phyloP scores from a whole-genome alignment of 331 rosid genomes.

The Pyracantha coccinea region DNA sequence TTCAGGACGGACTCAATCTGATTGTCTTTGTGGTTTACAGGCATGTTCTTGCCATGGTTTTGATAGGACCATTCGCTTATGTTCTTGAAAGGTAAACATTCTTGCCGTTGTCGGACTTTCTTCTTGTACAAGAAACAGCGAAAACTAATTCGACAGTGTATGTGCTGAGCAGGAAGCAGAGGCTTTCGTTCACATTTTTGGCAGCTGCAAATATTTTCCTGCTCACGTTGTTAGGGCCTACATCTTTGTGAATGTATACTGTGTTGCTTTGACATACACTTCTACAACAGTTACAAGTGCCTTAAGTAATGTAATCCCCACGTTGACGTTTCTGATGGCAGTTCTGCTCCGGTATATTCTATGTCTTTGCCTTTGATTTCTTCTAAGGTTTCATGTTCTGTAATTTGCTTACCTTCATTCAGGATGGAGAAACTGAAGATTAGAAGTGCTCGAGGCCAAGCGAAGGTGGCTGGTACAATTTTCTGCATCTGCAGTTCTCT shows the following conservation, averaged over 20 bases:
- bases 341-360: conserved; percentile 16
- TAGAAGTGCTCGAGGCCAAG: conserved; percentile 10
- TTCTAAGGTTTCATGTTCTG: background rate
- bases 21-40: conserved; percentile 26
- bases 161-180: conserved; percentile 16
- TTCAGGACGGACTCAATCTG: conserved; percentile 22
- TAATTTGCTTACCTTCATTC: background rate
- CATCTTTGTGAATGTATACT: conserved; percentile 19
- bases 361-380: background rate
- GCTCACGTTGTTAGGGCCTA: conserved; percentile 20
- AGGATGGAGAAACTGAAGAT: conserved; percentile 39
- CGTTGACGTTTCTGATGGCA: conserved; percentile 24
- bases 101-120: background rate
- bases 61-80: conserved; percentile 21
- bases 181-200: conserved; percentile 14
- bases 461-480: conserved; percentile 28
- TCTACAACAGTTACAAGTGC: conserved; percentile 25
- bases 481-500: conserved; percentile 28
- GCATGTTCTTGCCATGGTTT: conserved; percentile 20
- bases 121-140: background rate
- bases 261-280: conserved; percentile 24
- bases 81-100: conserved; percentile 11
- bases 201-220: conserved; percentile 16
- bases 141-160: background rate
- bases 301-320: conserved; percentile 25